Base-by-base conservation (phyloP, 2,329 filamentous ascomycete species). In the Westerdykella sp. region DNA sequence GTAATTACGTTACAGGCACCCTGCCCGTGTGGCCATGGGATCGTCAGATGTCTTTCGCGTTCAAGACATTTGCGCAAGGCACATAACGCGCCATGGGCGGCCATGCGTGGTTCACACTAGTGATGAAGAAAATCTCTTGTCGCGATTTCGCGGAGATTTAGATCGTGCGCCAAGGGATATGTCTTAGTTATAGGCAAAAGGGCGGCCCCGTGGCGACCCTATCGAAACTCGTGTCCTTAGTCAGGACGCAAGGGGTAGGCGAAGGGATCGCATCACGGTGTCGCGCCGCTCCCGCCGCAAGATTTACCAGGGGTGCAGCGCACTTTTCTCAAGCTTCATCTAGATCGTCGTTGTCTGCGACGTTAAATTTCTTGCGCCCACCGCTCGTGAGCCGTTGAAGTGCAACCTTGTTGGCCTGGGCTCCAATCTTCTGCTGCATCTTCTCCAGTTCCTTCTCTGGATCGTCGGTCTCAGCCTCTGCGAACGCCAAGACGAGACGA, bases 391-490 rank as follows among this genome's bases (percentile, higher is more conserved):
- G 83, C 67, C 88, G 84, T 71, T 95, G 88, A 61, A 95, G 74
- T 57, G 87, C 86, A 60, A 97, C 85, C 72, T 90, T 93, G 72
- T 94, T 87, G 66, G 86, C 80, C 72, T 97, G 91, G 47, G 84
- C 81, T 49, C 87, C 87, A 62, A 94, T 85, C 77, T 96, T 98
- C 77, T 87, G 86, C 71, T 95, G 87, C 85, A 98, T 95, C 73
- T 88, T 91, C 66, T 86, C 84, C 63, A 98, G 93, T 71, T 97
- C 90, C 69, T 90, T 88, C 73, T 98, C 93, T 3, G 93, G 84
- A 71, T 97, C 90, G 54, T 93, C 77, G 32, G 87, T 79, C 58
- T 97, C 93, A 51, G 84, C 86, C 59, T 88, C 84, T 32, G 90
- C 91, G 71, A 89, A 97, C 65, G 96, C 87, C 48, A 98, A 76